Evolutionary conservation across 2,329 filamentous ascomycete genomes (phyloP).

Genomic region (Botryotinia globosa): DNA sequence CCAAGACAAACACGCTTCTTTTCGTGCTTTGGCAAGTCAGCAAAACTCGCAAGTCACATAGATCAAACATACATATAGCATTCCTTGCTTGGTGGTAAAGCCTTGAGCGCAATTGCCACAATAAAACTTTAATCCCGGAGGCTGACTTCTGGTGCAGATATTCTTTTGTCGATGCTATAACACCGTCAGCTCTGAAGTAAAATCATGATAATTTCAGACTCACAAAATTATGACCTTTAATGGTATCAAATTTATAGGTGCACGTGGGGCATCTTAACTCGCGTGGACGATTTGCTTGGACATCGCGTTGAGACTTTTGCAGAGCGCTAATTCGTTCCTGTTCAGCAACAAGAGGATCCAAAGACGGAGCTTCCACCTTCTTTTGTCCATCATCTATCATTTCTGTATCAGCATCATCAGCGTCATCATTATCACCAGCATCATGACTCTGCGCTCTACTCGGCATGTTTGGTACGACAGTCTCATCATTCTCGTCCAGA

Average conservation of each 20-base stretch:
- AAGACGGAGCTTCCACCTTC: not conserved
- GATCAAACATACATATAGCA: conserved; percentile 27
- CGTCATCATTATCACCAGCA: not conserved
- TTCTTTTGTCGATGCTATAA: conserved; percentile 24
- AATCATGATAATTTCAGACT: not conserved
- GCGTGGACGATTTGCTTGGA: not conserved
- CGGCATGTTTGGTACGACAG: conserved; percentile 24
- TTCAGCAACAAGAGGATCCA: conserved; percentile 20
- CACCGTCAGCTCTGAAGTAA: not conserved
- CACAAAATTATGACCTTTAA: conserved; percentile 20
- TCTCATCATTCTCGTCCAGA: conserved; percentile 32
- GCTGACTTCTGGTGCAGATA: conserved; percentile 20
- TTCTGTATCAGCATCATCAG: conserved; percentile 5
- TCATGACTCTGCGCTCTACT: conserved; percentile 12
- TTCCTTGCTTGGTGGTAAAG: conserved; percentile 28
- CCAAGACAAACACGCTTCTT: conserved; percentile 21
- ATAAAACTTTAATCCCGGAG: conserved; percentile 13
- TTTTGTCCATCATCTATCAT: conserved; percentile 17
- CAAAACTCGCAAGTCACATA: not conserved
- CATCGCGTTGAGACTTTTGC: conserved; percentile 11
- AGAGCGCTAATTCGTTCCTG: conserved; percentile 20
- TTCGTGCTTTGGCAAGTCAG: conserved; percentile 15
- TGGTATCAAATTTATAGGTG: conserved; percentile 7
- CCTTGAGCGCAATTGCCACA: conserved; percentile 21
- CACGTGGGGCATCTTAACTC: conserved; percentile 15